Conservation (phyloP, 371 early-diverging fungal species). For the Actinomucor elegans region DNA sequence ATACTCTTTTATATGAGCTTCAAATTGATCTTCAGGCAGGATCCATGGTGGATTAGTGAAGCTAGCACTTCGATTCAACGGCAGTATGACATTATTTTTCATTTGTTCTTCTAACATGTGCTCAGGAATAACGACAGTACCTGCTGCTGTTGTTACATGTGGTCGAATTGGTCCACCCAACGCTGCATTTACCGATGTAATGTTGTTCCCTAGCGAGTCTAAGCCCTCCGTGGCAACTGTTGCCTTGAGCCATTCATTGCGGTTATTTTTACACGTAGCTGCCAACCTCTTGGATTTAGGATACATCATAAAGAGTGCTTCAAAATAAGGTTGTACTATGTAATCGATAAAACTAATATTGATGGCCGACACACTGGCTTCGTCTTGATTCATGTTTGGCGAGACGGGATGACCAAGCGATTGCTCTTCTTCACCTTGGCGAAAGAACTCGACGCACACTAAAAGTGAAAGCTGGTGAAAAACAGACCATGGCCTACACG, state of each 20-base stretch:
- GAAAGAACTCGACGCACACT: slow-evolving; percentile 82
- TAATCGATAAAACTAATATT: slow-evolving; percentile 82
- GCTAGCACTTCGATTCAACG: background rate
- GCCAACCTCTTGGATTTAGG: slow-evolving; percentile 51
- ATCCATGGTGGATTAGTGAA: background rate
- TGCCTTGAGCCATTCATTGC: slow-evolving; percentile 36
- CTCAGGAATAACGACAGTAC: slow-evolving; percentile 34
- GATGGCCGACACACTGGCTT: slow-evolving; percentile 70
- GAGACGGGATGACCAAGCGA: slow-evolving; percentile 68
- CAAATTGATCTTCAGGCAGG: too few species aligned
- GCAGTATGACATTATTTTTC: background rate
- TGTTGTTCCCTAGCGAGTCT: slow-evolving; percentile 1
- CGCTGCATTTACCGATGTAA: slow-evolving; percentile 2
- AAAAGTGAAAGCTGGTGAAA: slow-evolving; percentile 81
- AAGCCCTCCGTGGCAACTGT: slow-evolving; percentile 5
- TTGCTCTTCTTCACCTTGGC: slow-evolving; percentile 85
- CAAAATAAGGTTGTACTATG: slow-evolving; percentile 86
- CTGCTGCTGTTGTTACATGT: slow-evolving; percentile 37
- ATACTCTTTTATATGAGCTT: too few species aligned
- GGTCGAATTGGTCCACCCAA: background rate
- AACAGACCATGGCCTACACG: slow-evolving; percentile 80
- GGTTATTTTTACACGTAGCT: slow-evolving; percentile 23
- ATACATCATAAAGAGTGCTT: slow-evolving; percentile 65
- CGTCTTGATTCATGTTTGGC: slow-evolving; percentile 80
- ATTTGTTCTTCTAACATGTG: background rate